Evolutionary conservation across 73 alveolate species (phyloP).

Genomic region (Paramecium sexaurelia): DNA sequence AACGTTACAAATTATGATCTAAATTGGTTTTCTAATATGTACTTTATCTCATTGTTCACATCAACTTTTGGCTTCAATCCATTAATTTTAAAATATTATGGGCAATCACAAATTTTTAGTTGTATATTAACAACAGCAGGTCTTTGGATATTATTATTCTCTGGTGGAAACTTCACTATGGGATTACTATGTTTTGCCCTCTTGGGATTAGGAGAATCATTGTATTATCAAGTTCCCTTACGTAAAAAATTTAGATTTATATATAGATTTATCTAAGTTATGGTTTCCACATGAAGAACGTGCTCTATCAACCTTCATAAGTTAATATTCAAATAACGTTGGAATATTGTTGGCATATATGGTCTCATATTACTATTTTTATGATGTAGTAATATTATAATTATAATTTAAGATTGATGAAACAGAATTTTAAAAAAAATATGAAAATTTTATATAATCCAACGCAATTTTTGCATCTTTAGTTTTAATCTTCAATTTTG

Average conservation of each 20-base stretch:
- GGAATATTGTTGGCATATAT: neutral
- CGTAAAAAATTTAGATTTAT: neutral
- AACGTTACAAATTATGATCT: neutral
- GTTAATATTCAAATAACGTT: neutral
- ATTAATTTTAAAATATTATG: neutral
- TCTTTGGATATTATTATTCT: neutral
- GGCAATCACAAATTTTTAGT: neutral
- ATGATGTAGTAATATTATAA: neutral
- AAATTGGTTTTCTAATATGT: constrained; percentile 15
- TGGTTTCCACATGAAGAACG: constrained; percentile 11
- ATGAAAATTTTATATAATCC: neutral
- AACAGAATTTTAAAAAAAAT: neutral
- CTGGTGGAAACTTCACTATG: neutral
- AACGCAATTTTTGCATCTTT: neutral
- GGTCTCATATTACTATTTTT: neutral
- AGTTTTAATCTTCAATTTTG: neutral
- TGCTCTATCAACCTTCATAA: neutral
- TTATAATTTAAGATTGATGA: neutral
- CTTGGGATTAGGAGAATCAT: neutral
- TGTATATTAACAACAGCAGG: neutral
- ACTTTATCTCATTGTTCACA: neutral
- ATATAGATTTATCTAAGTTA: neutral
- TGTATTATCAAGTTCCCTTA: neutral
- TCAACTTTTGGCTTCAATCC: neutral
- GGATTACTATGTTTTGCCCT: neutral